Evolutionary conservation across 2,329 filamentous ascomycete genomes (phyloP).

Genomic region (Coniella vitis): DNA sequence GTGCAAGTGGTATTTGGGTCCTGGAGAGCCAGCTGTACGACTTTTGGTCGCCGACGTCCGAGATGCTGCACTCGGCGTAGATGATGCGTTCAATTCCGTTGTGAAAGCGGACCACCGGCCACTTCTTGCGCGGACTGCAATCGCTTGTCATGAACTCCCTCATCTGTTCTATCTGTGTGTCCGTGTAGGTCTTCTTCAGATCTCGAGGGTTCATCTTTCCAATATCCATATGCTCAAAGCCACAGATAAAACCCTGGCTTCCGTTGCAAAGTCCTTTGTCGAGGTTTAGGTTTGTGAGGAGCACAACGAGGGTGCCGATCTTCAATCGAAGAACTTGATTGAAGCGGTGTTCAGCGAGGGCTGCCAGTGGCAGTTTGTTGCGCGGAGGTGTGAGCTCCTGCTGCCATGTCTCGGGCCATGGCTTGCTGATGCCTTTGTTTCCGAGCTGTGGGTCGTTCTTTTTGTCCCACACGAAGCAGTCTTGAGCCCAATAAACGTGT

Average conservation of each 20-base stretch:
- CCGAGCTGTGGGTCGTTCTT: too few relatives aligned
- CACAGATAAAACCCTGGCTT: conserved; percentile 40
- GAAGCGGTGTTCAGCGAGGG: too few relatives aligned
- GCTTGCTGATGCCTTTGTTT: too few relatives aligned
- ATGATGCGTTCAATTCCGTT: conserved; percentile 42
- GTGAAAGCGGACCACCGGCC: conserved; percentile 48
- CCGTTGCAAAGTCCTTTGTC: conserved; percentile 37
- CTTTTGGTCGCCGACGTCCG: too few relatives aligned
- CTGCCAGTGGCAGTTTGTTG: too few relatives aligned
- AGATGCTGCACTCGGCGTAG: too few relatives aligned
- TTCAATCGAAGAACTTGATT: conserved; percentile 46
- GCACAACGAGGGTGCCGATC: conserved; percentile 43
- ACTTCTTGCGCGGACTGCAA: conserved; percentile 27
- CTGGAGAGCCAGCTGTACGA: too few relatives aligned
- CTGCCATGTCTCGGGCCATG: too few relatives aligned
- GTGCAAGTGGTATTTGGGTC: too few relatives aligned
- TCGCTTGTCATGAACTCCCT: conserved; percentile 29
- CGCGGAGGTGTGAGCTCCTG: too few relatives aligned
- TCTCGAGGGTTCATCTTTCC: conserved; percentile 17
- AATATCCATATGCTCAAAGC: conserved; percentile 31
- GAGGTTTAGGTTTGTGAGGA: conserved; percentile 43
- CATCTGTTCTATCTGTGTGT: conserved; percentile 32
- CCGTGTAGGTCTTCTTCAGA: conserved; percentile 18
- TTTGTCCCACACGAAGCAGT: too few relatives aligned
- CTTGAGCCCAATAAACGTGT: too few relatives aligned